phyloP scores from a whole-genome alignment of 140 eudicot genomes.

The Oenanthe javanica region DNA sequence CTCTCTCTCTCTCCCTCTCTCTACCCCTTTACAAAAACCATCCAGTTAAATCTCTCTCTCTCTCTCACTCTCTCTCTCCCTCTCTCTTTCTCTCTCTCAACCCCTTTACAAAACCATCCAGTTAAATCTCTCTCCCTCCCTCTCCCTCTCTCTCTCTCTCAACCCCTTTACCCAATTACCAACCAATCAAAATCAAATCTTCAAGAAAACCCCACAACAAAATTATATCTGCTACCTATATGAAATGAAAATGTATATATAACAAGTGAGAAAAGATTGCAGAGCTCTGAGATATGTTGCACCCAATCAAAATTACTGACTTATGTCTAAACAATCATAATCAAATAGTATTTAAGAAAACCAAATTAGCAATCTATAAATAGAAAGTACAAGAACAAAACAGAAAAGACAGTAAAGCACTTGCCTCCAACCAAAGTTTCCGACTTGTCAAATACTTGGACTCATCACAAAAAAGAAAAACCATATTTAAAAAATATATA shows the following conservation, averaged over 20 bases:
- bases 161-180: no score
- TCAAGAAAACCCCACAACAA: not conserved
- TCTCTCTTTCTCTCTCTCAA: not conserved
- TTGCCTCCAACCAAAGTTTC: slow-evolving; percentile 9
- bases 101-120: not conserved
- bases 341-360: not conserved
- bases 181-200: not conserved
- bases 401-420: slow-evolving; percentile 2
- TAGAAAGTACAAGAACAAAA: not conserved
- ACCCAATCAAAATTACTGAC: not conserved
- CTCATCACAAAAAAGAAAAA: not conserved
- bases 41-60: no score
- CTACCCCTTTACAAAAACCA: no score
- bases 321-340: not conserved
- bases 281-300: not conserved
- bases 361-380: not conserved
- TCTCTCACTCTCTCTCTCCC: no score
- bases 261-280: not conserved
- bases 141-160: not conserved
- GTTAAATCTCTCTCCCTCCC: not conserved
- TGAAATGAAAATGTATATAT: no score
- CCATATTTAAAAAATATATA: no score
- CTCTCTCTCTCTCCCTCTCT: not conserved
- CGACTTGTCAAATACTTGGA: not conserved
- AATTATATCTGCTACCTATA: no score